Conservation (phyloP, 768 basidiomycete genomes). For the Lactarius sanguifluus region DNA sequence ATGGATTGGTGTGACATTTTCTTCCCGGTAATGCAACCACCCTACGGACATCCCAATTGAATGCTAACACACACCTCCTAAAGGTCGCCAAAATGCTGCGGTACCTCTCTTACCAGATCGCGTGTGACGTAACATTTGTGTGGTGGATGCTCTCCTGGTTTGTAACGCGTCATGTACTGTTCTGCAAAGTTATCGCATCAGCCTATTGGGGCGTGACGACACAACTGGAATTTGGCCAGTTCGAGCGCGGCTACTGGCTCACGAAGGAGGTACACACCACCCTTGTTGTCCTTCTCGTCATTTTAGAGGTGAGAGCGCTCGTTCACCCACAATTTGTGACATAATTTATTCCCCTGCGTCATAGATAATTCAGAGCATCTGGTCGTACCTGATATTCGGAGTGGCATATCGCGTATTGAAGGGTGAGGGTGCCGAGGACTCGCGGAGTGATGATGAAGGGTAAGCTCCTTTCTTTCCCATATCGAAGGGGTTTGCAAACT, state of each 20-base stretch:
- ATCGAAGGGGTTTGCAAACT: slow-evolving; percentile 7
- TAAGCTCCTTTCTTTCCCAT: slow-evolving; percentile 38
- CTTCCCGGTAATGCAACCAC: slow-evolving; percentile 67
- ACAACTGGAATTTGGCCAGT: slow-evolving; percentile 57
- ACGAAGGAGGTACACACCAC: slow-evolving; percentile 43
- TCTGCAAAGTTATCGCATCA: slow-evolving; percentile 67
- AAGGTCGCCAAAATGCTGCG: slow-evolving; percentile 93
- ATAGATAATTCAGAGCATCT: slow-evolving; percentile 72
- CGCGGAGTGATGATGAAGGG: slow-evolving; percentile 83
- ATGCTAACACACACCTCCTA: slow-evolving; percentile 10
- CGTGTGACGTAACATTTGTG: slow-evolving; percentile 75
- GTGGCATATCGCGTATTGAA: slow-evolving; percentile 80
- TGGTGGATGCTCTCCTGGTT: slow-evolving; percentile 90
- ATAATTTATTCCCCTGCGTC: slow-evolving; percentile 17
- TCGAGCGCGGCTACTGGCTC: slow-evolving; percentile 54
- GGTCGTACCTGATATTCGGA: slow-evolving; percentile 85
- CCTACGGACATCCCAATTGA: slow-evolving; percentile 16
- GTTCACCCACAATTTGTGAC: neutral
- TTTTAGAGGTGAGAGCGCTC: slow-evolving; percentile 55
- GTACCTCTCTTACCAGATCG: slow-evolving; percentile 64
- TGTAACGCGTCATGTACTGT: slow-evolving; percentile 83
- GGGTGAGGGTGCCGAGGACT: slow-evolving; percentile 77
- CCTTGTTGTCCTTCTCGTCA: slow-evolving; percentile 57
- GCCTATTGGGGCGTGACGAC: slow-evolving; percentile 50
- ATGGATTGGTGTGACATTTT: slow-evolving; percentile 97